Evolutionary conservation across 345 rosid species (phyloP), one percentile per base, ranked within the genome.

Genomic region (Gossypium longicalyx): DNA sequence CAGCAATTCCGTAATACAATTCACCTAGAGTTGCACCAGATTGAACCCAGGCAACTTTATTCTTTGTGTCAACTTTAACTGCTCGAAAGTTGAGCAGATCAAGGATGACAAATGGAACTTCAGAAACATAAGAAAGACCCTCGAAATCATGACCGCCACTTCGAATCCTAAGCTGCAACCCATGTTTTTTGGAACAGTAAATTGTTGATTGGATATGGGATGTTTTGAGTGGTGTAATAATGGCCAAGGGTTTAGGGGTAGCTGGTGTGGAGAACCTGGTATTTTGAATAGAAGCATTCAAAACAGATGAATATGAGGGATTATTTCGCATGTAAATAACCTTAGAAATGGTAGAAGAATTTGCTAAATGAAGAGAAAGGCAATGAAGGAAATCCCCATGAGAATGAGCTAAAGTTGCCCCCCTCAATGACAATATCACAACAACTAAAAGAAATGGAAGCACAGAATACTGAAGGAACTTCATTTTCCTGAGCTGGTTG

Each of bases 71-170:
- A 20, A 72, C 7, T 2, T 57, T n/a, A 9, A 72, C 10, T 2
- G 53, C 47, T 19, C 17, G 58, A 3, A 72, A 16, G 9, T 72
- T 43, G 3, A 57, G 13, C 66, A 72, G 23, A 22, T 72, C 75
- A 59, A 72, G 48, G 15, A 72, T 22, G 52, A 72, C 20, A 19
- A 43, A 72, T 38, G 75, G 53, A 0, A 72, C 20, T 41, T 13
- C 0, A 7, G 75, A 43, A 3, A 57, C 66, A 57, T 53, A 72
- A 13, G 75, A 72, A 41, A 72, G 29, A 4, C 75, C 75, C 22
- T 72, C 75, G 16, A 20, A 43, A 7, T 72, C 75, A 57, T 72
- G 75, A 12, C 75, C 66, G 1, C 75, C 75, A 23, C 75, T 72
- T 12, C 75, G 41, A 41, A 29, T 72, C 16, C 75, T 19, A 16